Base-by-base conservation (phyloP, 2,329 filamentous ascomycete genomes). In the Hypoxylon rubiginosum region DNA sequence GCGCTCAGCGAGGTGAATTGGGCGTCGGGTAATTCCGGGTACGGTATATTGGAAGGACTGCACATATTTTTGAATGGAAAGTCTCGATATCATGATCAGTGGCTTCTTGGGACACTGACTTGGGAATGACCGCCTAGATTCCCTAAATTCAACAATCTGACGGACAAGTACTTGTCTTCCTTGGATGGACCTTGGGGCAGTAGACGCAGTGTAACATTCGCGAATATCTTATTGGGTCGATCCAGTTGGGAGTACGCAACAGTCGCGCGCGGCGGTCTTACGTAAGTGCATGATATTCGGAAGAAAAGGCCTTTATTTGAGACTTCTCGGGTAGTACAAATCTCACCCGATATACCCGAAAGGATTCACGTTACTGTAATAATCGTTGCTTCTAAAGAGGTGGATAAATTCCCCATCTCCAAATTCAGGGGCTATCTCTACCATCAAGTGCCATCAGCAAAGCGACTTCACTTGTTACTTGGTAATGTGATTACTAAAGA, bases 1-100 rank as follows among this genome's bases (percentile, higher is more conserved):
- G 62, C 39, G 43, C 9, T 50, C 4, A 65, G 57, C 8, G 65
- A 65, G 9, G 62, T 65, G 46, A 65, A 65, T 41, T 57, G 49
- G 7, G 32, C 51, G 4, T 58, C 65, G 21, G 58, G 17, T 10
- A 65, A 36, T 24, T 49, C 45, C 34, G 65, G 61, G 11, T 59
- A 65, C 15, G 50, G 45, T 49, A 64, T 62, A 7, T 8, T 36
- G 7, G 54, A 56, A 41, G 61, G 62, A 28, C 15, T 68, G 24
- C 66, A 68, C 66, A 65, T 65, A 3, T 17, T 65, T 6, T 15
- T 48, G 51, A 52, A 39, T 10, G 34, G 51, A 11, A 7, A 6
- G 8, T 10, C 11, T 54, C 43, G 30, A 2, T 34, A 39, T 19
- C 8, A 48, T 19, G 4, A 39, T 24, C 21, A 24, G 4, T 24